Conservation (phyloP, 306 rosid species). For the Trichosanthes cucumerina region DNA sequence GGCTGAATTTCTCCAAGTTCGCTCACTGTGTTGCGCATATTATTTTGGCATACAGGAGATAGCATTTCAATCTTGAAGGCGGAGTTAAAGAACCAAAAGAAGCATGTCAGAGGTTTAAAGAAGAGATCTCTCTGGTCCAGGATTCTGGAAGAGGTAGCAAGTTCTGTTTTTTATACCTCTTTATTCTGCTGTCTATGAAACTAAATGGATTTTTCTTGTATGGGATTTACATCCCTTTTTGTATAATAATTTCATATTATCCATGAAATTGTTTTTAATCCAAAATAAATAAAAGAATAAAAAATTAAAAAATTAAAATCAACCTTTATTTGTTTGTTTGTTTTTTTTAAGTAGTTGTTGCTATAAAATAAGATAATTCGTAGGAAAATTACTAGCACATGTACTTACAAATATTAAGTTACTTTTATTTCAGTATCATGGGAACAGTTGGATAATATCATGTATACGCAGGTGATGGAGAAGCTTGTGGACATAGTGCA, state of each 20-base stretch:
- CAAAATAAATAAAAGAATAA: background rate
- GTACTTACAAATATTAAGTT: background rate
- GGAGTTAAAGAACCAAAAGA: conserved; percentile 90
- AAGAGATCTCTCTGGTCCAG: conserved; percentile 92
- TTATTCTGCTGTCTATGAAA: conserved; percentile 7
- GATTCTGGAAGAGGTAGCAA: conserved; percentile 93
- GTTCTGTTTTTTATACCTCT: conserved; percentile 17
- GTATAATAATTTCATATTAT: background rate
- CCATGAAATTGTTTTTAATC: background rate
- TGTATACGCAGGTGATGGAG: conserved; percentile 83
- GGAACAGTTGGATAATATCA: conserved; percentile 14
- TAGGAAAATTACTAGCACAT: background rate
- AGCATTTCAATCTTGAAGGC: conserved; percentile 84
- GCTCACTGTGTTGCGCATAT: background rate
- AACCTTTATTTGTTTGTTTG: too few species aligned
- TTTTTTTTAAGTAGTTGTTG: background rate
- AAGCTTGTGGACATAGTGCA: conserved; percentile 78
- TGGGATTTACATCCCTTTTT: background rate
- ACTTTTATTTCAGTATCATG: background rate
- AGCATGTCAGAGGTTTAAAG: conserved; percentile 86
- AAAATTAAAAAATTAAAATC: conserved; percentile 1
- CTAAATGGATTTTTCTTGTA: background rate
- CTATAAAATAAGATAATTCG: background rate
- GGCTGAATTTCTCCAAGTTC: background rate
- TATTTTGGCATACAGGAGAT: conserved; percentile 56